Evolutionary conservation across 192 early-diverging fungal species (phyloP).

Genomic region (Backusella mclennaniae): DNA sequence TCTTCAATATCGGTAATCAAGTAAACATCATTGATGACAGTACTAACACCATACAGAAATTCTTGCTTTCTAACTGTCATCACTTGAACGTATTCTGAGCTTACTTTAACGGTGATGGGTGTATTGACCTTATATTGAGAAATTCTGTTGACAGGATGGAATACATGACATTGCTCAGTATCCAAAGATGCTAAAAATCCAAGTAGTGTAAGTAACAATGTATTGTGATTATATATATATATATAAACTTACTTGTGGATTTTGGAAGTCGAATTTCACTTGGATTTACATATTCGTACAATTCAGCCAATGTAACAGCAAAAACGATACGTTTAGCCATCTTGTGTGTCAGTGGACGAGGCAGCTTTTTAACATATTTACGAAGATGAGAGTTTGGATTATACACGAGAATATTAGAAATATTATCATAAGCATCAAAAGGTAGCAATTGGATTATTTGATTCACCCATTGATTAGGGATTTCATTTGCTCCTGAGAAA

Average conservation of each 20-base stretch:
- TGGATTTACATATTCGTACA: slow-evolving; percentile 72
- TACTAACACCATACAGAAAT: slow-evolving; percentile 63
- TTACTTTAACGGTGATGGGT: slow-evolving; percentile 81
- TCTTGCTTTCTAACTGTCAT: slow-evolving; percentile 50
- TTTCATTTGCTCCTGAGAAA: slow-evolving; percentile 79
- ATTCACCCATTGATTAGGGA: slow-evolving; percentile 70
- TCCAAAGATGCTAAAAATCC: slow-evolving; percentile 59
- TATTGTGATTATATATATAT: background rate
- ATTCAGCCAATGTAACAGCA: slow-evolving; percentile 62
- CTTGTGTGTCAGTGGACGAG: slow-evolving; percentile 47
- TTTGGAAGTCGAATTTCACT: slow-evolving; percentile 76
- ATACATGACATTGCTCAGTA: slow-evolving; percentile 60
- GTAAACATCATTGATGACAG: slow-evolving; percentile 83
- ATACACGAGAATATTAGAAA: slow-evolving; percentile 73
- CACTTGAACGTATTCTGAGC: slow-evolving; percentile 81
- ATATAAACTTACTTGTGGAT: slow-evolving; percentile 49
- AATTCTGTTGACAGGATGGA: slow-evolving; percentile 67
- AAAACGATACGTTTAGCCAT: slow-evolving; percentile 69
- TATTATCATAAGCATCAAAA: slow-evolving; percentile 57
- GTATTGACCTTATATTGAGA: slow-evolving; percentile 62
- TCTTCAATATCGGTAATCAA: slow-evolving; percentile 58
- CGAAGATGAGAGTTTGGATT: slow-evolving; percentile 81
- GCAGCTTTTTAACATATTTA: slow-evolving; percentile 62
- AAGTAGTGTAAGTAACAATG: background rate
- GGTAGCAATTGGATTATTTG: slow-evolving; percentile 77